phyloP scores from a whole-genome alignment of 2,329 filamentous ascomycete species.

The Penicillium sp. region DNA sequence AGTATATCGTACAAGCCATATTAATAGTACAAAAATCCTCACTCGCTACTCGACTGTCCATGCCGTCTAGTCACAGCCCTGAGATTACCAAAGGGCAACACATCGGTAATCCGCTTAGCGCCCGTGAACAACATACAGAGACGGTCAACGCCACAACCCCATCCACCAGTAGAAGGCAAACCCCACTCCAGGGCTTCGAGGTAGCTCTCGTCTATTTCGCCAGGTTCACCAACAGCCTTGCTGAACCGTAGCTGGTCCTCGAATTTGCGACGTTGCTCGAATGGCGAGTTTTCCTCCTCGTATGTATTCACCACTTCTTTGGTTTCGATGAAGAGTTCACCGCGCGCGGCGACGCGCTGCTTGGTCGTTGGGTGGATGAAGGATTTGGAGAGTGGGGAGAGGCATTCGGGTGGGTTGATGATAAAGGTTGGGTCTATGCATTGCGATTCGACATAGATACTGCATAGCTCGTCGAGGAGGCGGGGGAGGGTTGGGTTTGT shows the following conservation, averaged over 20 bases:
- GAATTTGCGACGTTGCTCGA: slow-evolving; percentile 82
- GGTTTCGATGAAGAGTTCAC: slow-evolving; percentile 77
- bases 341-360: slow-evolving; percentile 75
- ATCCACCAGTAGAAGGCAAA: slow-evolving; percentile 91
- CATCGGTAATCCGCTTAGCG: slow-evolving; percentile 75
- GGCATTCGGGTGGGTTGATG: slow-evolving; percentile 81
- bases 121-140: slow-evolving; percentile 89
- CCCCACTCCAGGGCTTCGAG: slow-evolving; percentile 81
- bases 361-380: slow-evolving; percentile 66
- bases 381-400: slow-evolving; percentile 88
- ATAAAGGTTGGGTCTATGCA: slow-evolving; percentile 78
- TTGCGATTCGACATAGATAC: slow-evolving; percentile 72
- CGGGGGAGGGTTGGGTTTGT: slow-evolving; percentile 58
- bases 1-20: slow-evolving; percentile 8
- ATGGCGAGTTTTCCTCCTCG: slow-evolving; percentile 94
- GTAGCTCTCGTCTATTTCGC: slow-evolving; percentile 72
- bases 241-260: slow-evolving; percentile 54
- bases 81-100: slow-evolving; percentile 83
- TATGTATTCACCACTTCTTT: slow-evolving; percentile 94
- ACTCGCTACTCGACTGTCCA: slow-evolving; percentile 7
- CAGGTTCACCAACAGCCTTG: slow-evolving; percentile 49
- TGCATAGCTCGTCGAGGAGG: slow-evolving; percentile 78
- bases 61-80: slow-evolving; percentile 47
- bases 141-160: slow-evolving; percentile 91
- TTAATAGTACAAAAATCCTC: neutral